Conservation (phyloP, 495 filamentous ascomycete genomes). For the Penicillium alfredii region DNA sequence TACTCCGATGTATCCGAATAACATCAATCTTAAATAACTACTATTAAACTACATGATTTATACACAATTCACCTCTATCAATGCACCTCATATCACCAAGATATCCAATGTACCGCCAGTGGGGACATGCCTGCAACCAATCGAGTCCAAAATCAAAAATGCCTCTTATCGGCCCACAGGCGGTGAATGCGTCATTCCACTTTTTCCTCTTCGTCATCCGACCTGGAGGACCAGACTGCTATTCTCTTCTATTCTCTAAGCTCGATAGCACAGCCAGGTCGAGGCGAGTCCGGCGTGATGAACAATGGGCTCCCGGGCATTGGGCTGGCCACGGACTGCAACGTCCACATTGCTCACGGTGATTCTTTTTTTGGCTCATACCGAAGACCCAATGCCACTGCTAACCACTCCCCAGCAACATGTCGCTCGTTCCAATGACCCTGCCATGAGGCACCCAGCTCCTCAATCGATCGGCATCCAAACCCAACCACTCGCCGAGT, state of each 20-base stretch:
- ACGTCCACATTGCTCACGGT: constrained; percentile 31
- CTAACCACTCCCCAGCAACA: constrained; percentile 14
- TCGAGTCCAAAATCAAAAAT: no score
- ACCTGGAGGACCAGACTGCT: no score
- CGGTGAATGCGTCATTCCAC: constrained; percentile 27
- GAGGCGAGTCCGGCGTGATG: no score
- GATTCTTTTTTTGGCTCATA: no score
- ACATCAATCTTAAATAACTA: no score
- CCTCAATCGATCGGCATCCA: constrained; percentile 16
- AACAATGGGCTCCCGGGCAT: constrained; percentile 35
- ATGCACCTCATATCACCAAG: no score
- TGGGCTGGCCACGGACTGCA: constrained; percentile 30
- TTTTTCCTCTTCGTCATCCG: neutral
- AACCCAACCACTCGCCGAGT: constrained; percentile 30
- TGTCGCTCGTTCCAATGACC: constrained; percentile 15
- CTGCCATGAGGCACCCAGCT: constrained; percentile 8
- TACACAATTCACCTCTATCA: no score
- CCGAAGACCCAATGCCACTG: constrained; percentile 7
- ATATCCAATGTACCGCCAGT: no score
- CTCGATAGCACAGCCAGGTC: no score
- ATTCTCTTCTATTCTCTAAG: constrained; percentile 1
- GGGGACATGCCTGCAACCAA: no score
- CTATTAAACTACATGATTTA: no score
- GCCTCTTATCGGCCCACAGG: constrained; percentile 12
- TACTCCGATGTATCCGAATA: no score